Conservation (phyloP, 768 basidiomycete species). For the Boletus reticulatus region DNA sequence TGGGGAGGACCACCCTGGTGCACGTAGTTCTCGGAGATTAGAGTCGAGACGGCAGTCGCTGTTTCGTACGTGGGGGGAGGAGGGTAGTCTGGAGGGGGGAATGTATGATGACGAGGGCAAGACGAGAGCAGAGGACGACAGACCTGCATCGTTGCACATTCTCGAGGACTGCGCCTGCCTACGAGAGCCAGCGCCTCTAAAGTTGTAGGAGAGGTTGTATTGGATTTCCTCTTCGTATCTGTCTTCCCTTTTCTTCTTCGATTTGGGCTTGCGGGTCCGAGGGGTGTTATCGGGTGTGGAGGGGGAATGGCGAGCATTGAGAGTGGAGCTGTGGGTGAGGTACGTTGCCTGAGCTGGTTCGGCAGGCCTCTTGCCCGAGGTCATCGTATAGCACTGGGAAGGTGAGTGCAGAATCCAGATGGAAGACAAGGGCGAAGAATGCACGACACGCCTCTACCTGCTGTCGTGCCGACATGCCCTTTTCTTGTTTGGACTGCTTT, state of each 20-base stretch:
- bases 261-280: conserved; percentile 35
- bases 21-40: conserved; percentile 41
- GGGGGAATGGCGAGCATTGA: conserved; percentile 51
- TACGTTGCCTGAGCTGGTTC: conserved; percentile 40
- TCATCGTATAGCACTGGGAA: conserved; percentile 35
- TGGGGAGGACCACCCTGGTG: conserved; percentile 26
- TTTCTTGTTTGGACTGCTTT: conserved; percentile 31
- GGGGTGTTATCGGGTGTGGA: conserved; percentile 52
- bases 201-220: conserved; percentile 30
- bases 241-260: conserved; percentile 44
- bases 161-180: conserved; percentile 25
- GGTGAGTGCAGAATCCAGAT: conserved; percentile 34
- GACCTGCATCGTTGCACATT: conserved; percentile 34
- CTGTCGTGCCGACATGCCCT: conserved; percentile 33
- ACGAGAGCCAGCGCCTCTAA: conserved; percentile 32
- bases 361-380: conserved; percentile 33
- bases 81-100: conserved; percentile 52
- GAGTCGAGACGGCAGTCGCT: conserved; percentile 41
- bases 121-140: conserved; percentile 1
- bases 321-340: conserved; percentile 53
- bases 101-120: conserved; percentile 5
- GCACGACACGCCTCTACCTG: conserved; percentile 38
- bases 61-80: conserved; percentile 76
- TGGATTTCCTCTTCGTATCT: conserved; percentile 44
- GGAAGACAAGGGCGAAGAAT: conserved; percentile 38